Conservation (phyloP, 2,329 filamentous ascomycete genomes). For the Aspergillus intermedius region DNA sequence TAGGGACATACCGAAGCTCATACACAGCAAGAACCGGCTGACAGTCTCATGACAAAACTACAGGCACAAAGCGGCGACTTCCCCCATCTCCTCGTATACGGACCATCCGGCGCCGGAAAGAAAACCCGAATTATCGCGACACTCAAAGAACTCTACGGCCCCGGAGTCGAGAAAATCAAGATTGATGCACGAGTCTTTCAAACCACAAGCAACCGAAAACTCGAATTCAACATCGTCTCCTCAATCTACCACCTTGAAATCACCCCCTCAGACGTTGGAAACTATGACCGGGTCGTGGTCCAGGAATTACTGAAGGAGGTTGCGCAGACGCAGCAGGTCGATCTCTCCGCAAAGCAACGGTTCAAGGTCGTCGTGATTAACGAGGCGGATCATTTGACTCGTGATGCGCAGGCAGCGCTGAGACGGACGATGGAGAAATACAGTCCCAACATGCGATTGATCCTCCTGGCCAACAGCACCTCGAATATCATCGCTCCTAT, state of each 20-base stretch:
- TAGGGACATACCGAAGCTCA: slow-evolving; percentile 36
- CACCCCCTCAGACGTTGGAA: slow-evolving; percentile 92
- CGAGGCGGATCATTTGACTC: slow-evolving; percentile 87
- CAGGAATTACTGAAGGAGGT: slow-evolving; percentile 97
- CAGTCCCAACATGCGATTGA: slow-evolving; percentile 85
- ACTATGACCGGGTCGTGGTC: slow-evolving; percentile 90
- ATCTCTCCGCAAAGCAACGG: slow-evolving; percentile 76
- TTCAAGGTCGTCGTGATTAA: slow-evolving; percentile 99
- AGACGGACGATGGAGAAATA: slow-evolving; percentile 99
- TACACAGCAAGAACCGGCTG: neutral
- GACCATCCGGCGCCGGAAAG: slow-evolving; percentile 92
- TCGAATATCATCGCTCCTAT: slow-evolving; percentile 99
- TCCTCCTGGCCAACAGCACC: slow-evolving; percentile 89
- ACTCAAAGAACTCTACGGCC: slow-evolving; percentile 87
- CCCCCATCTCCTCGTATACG: slow-evolving; percentile 93
- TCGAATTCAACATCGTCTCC: slow-evolving; percentile 98
- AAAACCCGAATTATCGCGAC: slow-evolving; percentile 96
- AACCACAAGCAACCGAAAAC: slow-evolving; percentile 89
- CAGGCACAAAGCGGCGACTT: slow-evolving; percentile 96
- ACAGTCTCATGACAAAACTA: slow-evolving; percentile 3
- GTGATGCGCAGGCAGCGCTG: slow-evolving; percentile 91
- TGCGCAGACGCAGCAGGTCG: slow-evolving; percentile 98
- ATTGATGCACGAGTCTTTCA: slow-evolving; percentile 97
- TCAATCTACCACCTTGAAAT: slow-evolving; percentile 98
- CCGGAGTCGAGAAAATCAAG: slow-evolving; percentile 99